Conservation (phyloP, 1,284 basidiomycete genomes). For the Boletus sp. region DNA sequence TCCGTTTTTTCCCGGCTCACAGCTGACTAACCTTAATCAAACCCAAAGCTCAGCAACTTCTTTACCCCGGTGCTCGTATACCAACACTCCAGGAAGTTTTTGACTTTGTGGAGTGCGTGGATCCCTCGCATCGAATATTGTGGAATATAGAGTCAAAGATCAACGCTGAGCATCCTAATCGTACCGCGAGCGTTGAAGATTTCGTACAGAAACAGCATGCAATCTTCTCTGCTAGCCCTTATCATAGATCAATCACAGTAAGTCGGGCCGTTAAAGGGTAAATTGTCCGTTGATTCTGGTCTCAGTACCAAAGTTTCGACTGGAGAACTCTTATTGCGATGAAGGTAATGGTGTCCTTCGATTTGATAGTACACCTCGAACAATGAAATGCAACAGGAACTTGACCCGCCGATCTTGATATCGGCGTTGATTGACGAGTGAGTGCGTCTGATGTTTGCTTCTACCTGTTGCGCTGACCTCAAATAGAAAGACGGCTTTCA, state of each 20-base stretch:
- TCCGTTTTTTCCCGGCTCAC: not conserved
- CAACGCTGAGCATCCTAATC: constrained; percentile 51
- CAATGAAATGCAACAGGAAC: constrained; percentile 28
- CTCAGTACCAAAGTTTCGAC: constrained; percentile 71
- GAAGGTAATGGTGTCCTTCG: constrained; percentile 44
- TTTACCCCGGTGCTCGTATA: constrained; percentile 64
- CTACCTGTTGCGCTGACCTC: constrained; percentile 11
- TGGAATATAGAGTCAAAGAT: constrained; percentile 85
- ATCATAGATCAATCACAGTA: constrained; percentile 58
- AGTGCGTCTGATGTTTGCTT: constrained; percentile 16
- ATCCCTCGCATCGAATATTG: constrained; percentile 51
- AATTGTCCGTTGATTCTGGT: constrained; percentile 1
- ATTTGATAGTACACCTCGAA: not conserved
- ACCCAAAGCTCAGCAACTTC: constrained; percentile 54
- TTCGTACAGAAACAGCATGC: constrained; percentile 65
- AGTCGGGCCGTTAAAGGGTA: constrained; percentile 19
- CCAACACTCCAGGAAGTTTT: constrained; percentile 73
- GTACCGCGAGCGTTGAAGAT: constrained; percentile 56
- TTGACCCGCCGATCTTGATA: constrained; percentile 49
- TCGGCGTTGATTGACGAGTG: constrained; percentile 64
- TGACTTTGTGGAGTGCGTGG: constrained; percentile 69
- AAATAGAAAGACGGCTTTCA: constrained; percentile 41
- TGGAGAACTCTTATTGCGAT: constrained; percentile 69
- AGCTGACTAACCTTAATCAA: constrained; percentile 8
- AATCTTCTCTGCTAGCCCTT: constrained; percentile 53